Evolutionary conservation across 2,329 filamentous ascomycete species (phyloP), one percentile per base, ranked within the genome.

Genomic region (Colletotrichum musae): DNA sequence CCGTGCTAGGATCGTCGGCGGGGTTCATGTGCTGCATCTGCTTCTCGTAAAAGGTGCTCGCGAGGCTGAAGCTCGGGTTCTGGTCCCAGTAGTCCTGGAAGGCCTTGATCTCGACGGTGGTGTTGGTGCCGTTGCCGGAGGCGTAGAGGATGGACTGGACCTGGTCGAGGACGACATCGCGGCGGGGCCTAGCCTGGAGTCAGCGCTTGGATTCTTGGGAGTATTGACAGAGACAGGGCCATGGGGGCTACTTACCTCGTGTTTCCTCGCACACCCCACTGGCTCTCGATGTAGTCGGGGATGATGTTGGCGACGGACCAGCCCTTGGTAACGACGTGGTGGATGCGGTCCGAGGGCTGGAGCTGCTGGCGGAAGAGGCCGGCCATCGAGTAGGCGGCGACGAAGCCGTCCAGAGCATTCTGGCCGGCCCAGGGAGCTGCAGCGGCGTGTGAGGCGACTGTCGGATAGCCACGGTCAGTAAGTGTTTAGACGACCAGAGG

Each of bases 331-430:
- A 75, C 70, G 7, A 75, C 71, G 45, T 73, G 70, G 28, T 75
- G 74, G 12, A 75, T 71, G 3, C 74, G 58, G 18, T 74, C 73
- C 15, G 71, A 69, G 2, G 72, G 69, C 2, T 68, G 72, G 12
- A 75, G 66, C 52, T 75, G 74, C 26, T 74, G 74, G 0, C 74
- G 70, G 12, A 72, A 67, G n/a, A 75, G 58, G 1, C 70, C 71
- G 21, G 36, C 53, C 53, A 57, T 57, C 53, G 43, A 32, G 1
- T 57, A 57, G 2, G 53, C 53, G 21, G 53, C 53, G 1, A 57
- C 53, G 1, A 57, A 57, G 53, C 53, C 53, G 0, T 57, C 53
- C 13, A 57, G 36, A 26, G 53, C 53, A n/a, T 57, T 57, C 1
- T 57, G 53, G 16, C 53, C 53, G 21, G 53, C 18, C 53, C 53